A percentile compares a stretch with the other conserved stretches of the same genome.
Conservation (phyloP, 306 rosid species). For the Oxytropis ochrocephala region DNA sequence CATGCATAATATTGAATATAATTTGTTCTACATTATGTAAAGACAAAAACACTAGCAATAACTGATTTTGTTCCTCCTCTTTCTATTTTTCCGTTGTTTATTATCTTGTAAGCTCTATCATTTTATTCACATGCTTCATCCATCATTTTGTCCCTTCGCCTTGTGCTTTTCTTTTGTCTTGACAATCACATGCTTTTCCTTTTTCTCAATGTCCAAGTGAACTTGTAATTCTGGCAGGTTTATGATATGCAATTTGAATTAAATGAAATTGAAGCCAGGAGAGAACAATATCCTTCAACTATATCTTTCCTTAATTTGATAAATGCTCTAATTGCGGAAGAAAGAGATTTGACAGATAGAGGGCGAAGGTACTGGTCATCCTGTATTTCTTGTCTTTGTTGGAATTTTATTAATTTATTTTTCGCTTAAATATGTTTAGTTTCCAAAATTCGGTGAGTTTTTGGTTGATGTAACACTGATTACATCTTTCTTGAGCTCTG, state of each 20-base stretch:
- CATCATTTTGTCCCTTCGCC: neutral
- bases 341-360: conserved; percentile 80
- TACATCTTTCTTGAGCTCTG: no score
- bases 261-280: conserved; percentile 93
- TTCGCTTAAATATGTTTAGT: neutral
- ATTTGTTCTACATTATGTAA: neutral
- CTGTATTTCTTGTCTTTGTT: conserved; percentile 3
- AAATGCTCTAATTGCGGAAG: conserved; percentile 92
- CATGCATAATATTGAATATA: neutral
- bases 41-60: neutral
- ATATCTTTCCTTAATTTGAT: conserved; percentile 86
- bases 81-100: neutral
- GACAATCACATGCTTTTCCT: neutral
- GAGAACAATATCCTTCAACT: conserved; percentile 93
- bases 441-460: neutral
- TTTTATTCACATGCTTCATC: conserved; percentile 16
- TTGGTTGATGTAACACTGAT: neutral
- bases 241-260: conserved; percentile 97
- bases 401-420: neutral
- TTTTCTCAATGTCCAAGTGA: conserved; percentile 10
- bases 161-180: neutral
- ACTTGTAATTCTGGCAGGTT: conserved; percentile 50
- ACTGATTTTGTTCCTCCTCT: neutral
- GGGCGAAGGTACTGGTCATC: conserved; percentile 66
- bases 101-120: conserved; percentile 4